phyloP scores from a whole-genome alignment of 495 filamentous ascomycete species.

The Aspergillus baeticus region DNA sequence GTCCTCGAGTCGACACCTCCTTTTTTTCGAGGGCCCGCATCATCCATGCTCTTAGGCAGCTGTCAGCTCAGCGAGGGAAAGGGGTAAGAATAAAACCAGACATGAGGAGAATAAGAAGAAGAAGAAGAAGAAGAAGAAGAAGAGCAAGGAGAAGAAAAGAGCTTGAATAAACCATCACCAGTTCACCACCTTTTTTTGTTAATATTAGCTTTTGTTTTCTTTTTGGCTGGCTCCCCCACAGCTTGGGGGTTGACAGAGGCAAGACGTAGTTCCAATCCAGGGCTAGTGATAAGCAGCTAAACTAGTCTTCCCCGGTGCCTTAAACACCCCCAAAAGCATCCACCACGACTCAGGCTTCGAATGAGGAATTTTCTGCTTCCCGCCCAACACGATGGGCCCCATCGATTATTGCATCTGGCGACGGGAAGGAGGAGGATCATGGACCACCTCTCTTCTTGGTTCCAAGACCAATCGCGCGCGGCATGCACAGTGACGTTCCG shows the following conservation, averaged over 20 bases:
- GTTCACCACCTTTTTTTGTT: not conserved
- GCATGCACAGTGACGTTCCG: conserved; percentile 18
- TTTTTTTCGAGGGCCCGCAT: not conserved
- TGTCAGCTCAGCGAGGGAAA: not conserved
- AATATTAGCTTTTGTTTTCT: not conserved
- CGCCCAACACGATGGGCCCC: conserved; percentile 18
- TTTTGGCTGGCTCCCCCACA: not conserved
- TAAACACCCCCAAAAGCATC: not conserved
- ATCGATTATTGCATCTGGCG: conserved; percentile 9
- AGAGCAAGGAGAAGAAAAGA: not conserved
- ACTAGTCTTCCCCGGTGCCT: conserved; percentile 4
- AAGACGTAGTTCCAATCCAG: conserved; percentile 1
- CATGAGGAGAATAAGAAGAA: conserved; percentile 6
- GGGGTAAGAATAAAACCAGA: not conserved
- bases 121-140: not conserved
- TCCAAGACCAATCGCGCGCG: conserved; percentile 24
- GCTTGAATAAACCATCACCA: not conserved
- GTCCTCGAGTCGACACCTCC: not conserved
- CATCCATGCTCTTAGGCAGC: too few relatives aligned
- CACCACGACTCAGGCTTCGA: not conserved
- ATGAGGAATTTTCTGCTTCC: conserved; percentile 5
- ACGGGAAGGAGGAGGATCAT: conserved; percentile 5
- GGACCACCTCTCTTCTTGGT: conserved; percentile 4
- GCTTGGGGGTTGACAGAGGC: not conserved
- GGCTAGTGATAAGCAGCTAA: conserved; percentile 1